phyloP scores from a whole-genome alignment of 305 asterid species.

The Solanum hybrid region DNA sequence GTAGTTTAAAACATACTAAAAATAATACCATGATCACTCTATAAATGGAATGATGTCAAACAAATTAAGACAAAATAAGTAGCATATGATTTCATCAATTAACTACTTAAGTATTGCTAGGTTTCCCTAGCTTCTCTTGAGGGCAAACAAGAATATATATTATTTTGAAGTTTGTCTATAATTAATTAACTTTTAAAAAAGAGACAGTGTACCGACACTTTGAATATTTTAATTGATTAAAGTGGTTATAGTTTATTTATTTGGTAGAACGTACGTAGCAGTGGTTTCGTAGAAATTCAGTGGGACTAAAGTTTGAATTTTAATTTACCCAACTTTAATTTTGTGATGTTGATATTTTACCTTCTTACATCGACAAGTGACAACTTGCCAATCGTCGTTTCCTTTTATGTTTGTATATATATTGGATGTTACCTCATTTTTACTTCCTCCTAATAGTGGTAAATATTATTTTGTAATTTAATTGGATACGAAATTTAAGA shows the following conservation, averaged over 20 bases:
- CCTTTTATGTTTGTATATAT: neutral
- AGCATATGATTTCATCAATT: neutral
- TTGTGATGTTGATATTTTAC: neutral
- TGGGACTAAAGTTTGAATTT: neutral
- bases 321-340: neutral
- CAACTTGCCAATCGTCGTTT: neutral
- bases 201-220: constrained; percentile 33
- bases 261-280: neutral
- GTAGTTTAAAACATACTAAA: neutral
- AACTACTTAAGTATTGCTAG: neutral
- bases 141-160: neutral
- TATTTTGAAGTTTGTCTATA: neutral
- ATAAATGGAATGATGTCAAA: neutral
- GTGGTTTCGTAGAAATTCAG: constrained; percentile 3
- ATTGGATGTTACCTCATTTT: neutral
- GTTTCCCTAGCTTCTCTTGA: neutral
- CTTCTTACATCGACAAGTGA: neutral
- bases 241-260: neutral
- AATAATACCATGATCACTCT: neutral
- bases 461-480: neutral
- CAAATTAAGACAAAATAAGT: neutral
- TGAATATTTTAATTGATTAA: neutral
- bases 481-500: no score
- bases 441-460: neutral
- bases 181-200: neutral